Conservation (phyloP, 176 grass and related monocot species). For the Oryza glumipatula region DNA sequence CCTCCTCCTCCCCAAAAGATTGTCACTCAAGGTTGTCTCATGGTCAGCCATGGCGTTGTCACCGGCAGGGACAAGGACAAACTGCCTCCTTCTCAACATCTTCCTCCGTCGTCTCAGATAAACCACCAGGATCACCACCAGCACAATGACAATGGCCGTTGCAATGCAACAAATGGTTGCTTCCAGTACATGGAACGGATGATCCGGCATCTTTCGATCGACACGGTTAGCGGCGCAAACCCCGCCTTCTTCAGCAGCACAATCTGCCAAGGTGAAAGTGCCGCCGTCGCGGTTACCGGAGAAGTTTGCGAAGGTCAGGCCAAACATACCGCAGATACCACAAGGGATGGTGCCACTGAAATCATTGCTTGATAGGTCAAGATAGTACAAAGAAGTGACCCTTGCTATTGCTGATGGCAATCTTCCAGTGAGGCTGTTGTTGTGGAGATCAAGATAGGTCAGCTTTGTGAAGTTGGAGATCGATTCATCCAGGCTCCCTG, state of each 20-base stretch:
- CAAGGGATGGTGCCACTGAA: slow-evolving; percentile 67
- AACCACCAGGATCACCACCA: slow-evolving; percentile 48
- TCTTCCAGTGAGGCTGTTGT: slow-evolving; percentile 64
- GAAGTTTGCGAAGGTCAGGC: slow-evolving; percentile 64
- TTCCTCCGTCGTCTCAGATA: slow-evolving; percentile 53
- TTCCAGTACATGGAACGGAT: slow-evolving; percentile 32
- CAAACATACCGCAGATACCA: slow-evolving; percentile 62
- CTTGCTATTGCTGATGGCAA: slow-evolving; percentile 63
- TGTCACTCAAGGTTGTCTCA: slow-evolving; percentile 58
- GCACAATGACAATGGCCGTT: slow-evolving; percentile 22
- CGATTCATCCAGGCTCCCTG: slow-evolving; percentile 53
- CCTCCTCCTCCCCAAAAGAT: slow-evolving; percentile 43
- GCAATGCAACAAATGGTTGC: slow-evolving; percentile 38
- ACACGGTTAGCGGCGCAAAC: slow-evolving; percentile 44
- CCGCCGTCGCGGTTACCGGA: slow-evolving; percentile 58
- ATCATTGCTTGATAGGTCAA: slow-evolving; percentile 80
- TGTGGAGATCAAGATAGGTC: slow-evolving; percentile 75
- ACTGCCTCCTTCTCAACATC: slow-evolving; percentile 37
- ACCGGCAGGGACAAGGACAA: slow-evolving; percentile 34
- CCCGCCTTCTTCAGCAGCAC: slow-evolving; percentile 27
- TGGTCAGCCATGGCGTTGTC: slow-evolving; percentile 25
- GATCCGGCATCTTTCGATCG: slow-evolving; percentile 17
- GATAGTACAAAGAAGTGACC: slow-evolving; percentile 64
- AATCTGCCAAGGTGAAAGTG: slow-evolving; percentile 50
- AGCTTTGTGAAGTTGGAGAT: slow-evolving; percentile 73